These are phyloP conservation scores for Ichthyophthirius multifiliis DNA, from an alignment of 169 alveolate genomes.

Conservation along the genomic window DNA sequence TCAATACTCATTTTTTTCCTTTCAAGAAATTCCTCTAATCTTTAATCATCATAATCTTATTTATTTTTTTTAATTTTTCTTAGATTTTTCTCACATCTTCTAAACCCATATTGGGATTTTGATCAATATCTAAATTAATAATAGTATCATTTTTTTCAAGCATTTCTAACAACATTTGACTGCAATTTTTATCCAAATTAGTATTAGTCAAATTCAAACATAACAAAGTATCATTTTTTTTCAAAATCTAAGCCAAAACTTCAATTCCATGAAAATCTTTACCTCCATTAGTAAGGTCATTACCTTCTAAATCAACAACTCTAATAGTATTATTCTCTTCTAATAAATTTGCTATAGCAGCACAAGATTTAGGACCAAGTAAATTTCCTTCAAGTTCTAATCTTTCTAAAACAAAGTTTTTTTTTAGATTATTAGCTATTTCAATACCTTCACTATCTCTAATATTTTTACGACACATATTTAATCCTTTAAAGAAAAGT, in stretches of 20 bases:
- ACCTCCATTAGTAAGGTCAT: slow-evolving; percentile 38
- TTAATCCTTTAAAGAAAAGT: slow-evolving; percentile 43
- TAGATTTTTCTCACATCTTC: slow-evolving; percentile 43
- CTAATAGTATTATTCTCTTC: slow-evolving; percentile 42
- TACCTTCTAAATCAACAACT: slow-evolving; percentile 54
- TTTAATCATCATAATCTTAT: slow-evolving; percentile 48
- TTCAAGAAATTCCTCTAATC: slow-evolving; percentile 56
- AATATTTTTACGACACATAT: slow-evolving; percentile 47
- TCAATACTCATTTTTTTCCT: slow-evolving; percentile 52
- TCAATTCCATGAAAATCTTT: slow-evolving; percentile 42
- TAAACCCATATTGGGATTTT: slow-evolving; percentile 40
- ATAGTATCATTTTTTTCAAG: slow-evolving; percentile 45
- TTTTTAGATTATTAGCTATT: slow-evolving; percentile 38
- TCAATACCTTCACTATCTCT: slow-evolving; percentile 51
- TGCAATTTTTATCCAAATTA: slow-evolving; percentile 43
- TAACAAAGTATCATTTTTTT: slow-evolving; percentile 46
- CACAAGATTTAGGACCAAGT: slow-evolving; percentile 46
- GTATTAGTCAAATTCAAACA: slow-evolving; percentile 48
- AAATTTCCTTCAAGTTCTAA: slow-evolving; percentile 60
- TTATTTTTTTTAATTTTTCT: slow-evolving; percentile 47
- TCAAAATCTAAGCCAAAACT: slow-evolving; percentile 35
- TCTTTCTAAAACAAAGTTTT: slow-evolving; percentile 55
- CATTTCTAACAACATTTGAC: slow-evolving; percentile 29
- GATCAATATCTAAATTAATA: slow-evolving; percentile 48
- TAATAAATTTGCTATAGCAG: slow-evolving; percentile 40